Percentiles rank a stretch among this genome's conserved stretches.
Evolutionary conservation across 2,329 filamentous ascomycete species (phyloP).

Genomic region (Colletotrichum sp.): DNA sequence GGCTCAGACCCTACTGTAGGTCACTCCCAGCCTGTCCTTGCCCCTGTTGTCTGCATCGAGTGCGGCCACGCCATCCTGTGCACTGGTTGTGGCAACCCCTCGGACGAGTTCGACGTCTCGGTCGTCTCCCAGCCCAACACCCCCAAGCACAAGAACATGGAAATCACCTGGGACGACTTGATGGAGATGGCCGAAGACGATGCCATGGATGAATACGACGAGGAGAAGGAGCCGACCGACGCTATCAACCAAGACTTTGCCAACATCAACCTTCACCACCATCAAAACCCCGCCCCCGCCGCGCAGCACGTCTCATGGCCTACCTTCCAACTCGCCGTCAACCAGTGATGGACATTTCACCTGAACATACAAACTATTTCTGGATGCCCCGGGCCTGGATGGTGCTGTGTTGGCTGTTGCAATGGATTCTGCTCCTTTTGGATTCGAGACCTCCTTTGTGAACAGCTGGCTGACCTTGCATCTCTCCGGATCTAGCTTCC

Average conservation of each 20-base stretch:
- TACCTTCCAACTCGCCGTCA: constrained; percentile 13
- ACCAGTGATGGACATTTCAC: not conserved
- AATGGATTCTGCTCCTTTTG: constrained; percentile 23
- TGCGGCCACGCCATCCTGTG: constrained; percentile 53
- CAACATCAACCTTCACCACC: not conserved
- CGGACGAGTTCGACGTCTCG: constrained; percentile 16
- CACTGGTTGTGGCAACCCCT: constrained; percentile 38
- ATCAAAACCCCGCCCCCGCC: not conserved
- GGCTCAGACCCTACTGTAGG: constrained; percentile 98
- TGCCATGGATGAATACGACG: constrained; percentile 42
- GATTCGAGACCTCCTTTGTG: constrained; percentile 20
- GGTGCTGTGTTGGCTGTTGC: constrained; percentile 13
- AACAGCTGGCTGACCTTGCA: constrained; percentile 47
- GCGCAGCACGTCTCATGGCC: constrained; percentile 11
- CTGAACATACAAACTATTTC: not conserved
- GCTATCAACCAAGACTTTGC: constrained; percentile 4
- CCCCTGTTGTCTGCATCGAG: constrained; percentile 46
- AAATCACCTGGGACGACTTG: constrained; percentile 18
- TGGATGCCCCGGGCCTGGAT: not conserved
- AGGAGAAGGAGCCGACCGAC: constrained; percentile 31
- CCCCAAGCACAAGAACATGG: not conserved
- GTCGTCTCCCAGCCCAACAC: not conserved
- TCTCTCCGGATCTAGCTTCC: constrained; percentile 73
- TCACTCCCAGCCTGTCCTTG: constrained; percentile 48
- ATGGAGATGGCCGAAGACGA: constrained; percentile 32